Evolutionary conservation across 129 eudicot species (phyloP), one percentile per base, ranked within the genome.

Genomic region (Lactuca saligna): DNA sequence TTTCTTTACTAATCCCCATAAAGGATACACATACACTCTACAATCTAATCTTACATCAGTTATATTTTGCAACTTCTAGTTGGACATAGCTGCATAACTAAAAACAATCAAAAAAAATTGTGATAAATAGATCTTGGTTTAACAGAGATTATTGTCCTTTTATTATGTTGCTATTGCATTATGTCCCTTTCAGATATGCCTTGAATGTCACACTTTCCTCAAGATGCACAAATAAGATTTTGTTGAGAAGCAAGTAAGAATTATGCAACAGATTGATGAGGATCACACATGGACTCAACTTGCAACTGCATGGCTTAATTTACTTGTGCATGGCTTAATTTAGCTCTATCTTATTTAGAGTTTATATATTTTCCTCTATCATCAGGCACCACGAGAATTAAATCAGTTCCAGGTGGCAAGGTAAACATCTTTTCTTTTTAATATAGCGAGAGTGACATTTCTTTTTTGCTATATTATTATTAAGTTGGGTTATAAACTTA

Each of bases 281-380:
- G 99, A 93, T 68, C 99, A 93, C 80, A 89, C 99, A 8, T 84
- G 89, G 13, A 87, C 99, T 70, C 99, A 93, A 75, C 99, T 93
- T 85, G 97, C 99, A 69, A 93, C 82, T 81, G 99, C 99, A 54
- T 93, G 99, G 99, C 77, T 89, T 15, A 83, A 89, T 67, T 79
- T 93, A 78, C 85, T 96, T 48, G 96, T 92, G 96, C n/a, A n/a
- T n/a, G n/a, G n/a, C n/a, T n/a, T n/a, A n/a, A n/a, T n/a, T n/a
- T n/a, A n/a, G n/a, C n/a, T n/a, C n/a, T n/a, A n/a, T n/a, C n/a
- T n/a, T n/a, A n/a, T n/a, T n/a, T n/a, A n/a, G n/a, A n/a, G n/a
- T n/a, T n/a, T n/a, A n/a, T n/a, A n/a, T n/a, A n/a, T n/a, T n/a
- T n/a, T n/a, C n/a, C n/a, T n/a, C n/a, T n/a, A n/a, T n/a, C n/a